Base-by-base conservation (phyloP, 2,329 filamentous ascomycete genomes). In the Penicillium sp. region DNA sequence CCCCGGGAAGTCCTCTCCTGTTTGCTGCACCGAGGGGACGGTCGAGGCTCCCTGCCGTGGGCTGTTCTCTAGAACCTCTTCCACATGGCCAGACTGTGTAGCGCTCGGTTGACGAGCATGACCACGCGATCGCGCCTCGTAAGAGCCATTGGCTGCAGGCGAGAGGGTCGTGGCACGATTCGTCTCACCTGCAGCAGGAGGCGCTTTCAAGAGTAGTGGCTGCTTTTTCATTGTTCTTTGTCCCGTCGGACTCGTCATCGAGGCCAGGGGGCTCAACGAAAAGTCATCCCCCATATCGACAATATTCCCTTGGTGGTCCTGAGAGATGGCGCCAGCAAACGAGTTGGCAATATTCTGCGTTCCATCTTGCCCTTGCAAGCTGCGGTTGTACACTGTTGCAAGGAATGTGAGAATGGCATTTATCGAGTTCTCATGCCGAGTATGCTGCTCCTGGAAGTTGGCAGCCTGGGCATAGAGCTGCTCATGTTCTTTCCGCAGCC, bases 341-440 rank as follows among this genome's bases (percentile, higher is more conserved):
- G 95, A 84, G 53, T 94, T 90, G 40, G 86, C 82, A 28, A 97
- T 78, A 45, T 87, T 91, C 58, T 87, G 81, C 1, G 80, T 75
- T 13, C 79, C 78, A 20, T 82, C 83, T 54, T 91, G 85, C 23
- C 90, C 87, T 61, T 96, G 90, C 34, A 98, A 71, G 48, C 88
- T 94, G 58, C 94, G 85, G 48, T 94, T 86, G 69, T 97, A 98
- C 28, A 98, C 91, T 9, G 94, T 97, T 31, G 91, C 93, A 14
- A 98, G 77, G 65, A 98, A 97, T 34, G 90, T 94, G 28, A 98
- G 77, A 47, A 98, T 97, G n/a, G 91, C 91, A 59, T 96, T 97
- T 67, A 98, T 97, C 0, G 91, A 96, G 62, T 91, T 95, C 62
- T 98, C 93, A 59, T 98, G 93, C n/a, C 93, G 83, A 54, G 91